phyloP scores from a whole-genome alignment of 257 asterid genomes.

The Nicotiana noctiflora region DNA sequence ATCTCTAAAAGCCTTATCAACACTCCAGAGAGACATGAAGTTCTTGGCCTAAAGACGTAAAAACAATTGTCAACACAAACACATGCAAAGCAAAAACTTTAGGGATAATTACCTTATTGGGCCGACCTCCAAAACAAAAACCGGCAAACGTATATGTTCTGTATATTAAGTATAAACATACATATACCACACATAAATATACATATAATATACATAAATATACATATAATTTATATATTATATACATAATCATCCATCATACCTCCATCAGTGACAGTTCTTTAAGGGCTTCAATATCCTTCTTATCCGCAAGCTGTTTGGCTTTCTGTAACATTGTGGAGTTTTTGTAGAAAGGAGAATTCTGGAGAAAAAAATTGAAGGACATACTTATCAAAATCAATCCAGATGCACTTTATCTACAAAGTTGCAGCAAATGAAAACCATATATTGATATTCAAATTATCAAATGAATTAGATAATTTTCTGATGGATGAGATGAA shows the following conservation, averaged over 20 bases:
- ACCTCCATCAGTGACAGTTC: slow-evolving; percentile 61
- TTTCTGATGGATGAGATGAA: no score
- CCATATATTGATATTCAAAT: no score
- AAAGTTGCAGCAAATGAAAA: no score
- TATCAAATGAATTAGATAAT: no score
- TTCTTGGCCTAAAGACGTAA: slow-evolving; percentile 40
- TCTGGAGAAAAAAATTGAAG: slow-evolving; percentile 32
- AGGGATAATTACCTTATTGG: no score
- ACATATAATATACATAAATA: no score
- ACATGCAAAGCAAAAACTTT: not conserved
- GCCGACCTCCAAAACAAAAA: no score
- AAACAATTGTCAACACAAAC: not conserved
- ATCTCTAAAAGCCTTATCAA: slow-evolving; percentile 46
- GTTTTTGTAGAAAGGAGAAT: slow-evolving; percentile 49
- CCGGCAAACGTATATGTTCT: no score
- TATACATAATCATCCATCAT: not conserved
- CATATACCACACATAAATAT: no score
- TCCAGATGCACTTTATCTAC: no score
- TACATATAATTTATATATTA: no score
- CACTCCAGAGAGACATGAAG: slow-evolving; percentile 48
- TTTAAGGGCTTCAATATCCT: slow-evolving; percentile 51
- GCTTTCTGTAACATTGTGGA: slow-evolving; percentile 44
- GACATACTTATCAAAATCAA: not conserved
- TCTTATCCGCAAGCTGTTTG: slow-evolving; percentile 61
- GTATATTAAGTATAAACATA: no score